Conservation (phyloP, 169 alveolate species). For the Plasmodium sp. region DNA sequence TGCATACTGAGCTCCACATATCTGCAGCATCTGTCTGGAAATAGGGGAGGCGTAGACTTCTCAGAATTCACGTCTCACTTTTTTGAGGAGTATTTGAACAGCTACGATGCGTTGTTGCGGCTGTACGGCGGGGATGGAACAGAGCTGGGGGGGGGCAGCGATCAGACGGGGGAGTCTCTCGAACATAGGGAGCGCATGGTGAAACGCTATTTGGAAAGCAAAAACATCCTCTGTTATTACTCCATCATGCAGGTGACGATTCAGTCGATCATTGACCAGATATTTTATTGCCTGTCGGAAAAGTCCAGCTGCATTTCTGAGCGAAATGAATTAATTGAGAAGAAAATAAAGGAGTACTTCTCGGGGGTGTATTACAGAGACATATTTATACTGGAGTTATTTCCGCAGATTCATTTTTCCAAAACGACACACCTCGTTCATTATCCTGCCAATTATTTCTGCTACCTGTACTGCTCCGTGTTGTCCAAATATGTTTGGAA, state of each 20-base stretch:
- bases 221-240: slow-evolving; percentile 65
- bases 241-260: slow-evolving; percentile 40
- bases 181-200: neutral
- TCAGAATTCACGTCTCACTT: slow-evolving; percentile 87
- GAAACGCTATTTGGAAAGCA: slow-evolving; percentile 11
- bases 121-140: neutral
- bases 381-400: slow-evolving; percentile 60
- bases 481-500: slow-evolving; percentile 64
- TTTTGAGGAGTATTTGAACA: slow-evolving; percentile 78
- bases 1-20: slow-evolving; percentile 82
- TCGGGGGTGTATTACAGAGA: slow-evolving; percentile 34
- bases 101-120: slow-evolving; percentile 21
- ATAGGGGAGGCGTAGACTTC: slow-evolving; percentile 85
- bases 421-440: slow-evolving; percentile 84
- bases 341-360: slow-evolving; percentile 55
- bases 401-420: slow-evolving; percentile 76
- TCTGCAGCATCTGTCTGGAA: slow-evolving; percentile 85
- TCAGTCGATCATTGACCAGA: slow-evolving; percentile 73
- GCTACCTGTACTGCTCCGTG: slow-evolving; percentile 79
- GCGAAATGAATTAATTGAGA: slow-evolving; percentile 48
- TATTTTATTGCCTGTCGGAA: slow-evolving; percentile 48
- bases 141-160: neutral
- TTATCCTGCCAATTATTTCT: slow-evolving; percentile 84
- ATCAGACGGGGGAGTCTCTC: neutral
- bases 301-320: slow-evolving; percentile 11